Percentiles rank a stretch among this genome's conserved stretches.
These are phyloP conservation scores for Globisporangium lucens DNA, from an alignment of 352 stramenopile genomes.

Conservation along the genomic window DNA sequence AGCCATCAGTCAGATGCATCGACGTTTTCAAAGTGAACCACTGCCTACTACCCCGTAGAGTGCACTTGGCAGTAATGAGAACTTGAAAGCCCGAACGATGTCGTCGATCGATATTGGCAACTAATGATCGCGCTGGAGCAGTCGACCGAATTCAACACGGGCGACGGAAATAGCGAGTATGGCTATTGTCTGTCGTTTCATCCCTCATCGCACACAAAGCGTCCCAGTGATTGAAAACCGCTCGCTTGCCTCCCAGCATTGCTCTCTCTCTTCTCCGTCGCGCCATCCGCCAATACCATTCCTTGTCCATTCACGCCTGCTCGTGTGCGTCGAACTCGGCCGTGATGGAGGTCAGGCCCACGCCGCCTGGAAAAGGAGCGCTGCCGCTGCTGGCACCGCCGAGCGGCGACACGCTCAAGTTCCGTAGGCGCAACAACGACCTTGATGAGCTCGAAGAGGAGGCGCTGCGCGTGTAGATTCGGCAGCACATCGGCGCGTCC, in stretches of 20 bases:
- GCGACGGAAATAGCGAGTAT: neutral
- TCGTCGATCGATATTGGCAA: neutral
- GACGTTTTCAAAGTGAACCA: neutral
- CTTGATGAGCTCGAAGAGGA: constrained; percentile 48
- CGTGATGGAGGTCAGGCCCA: constrained; percentile 26
- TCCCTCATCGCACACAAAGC: neutral
- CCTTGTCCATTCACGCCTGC: neutral
- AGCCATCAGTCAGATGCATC: neutral
- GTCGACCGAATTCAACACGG: neutral
- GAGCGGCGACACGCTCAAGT: constrained; percentile 35
- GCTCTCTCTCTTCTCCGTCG: neutral
- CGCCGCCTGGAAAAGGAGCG: neutral
- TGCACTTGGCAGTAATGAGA: neutral
- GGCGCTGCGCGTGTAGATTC: constrained; percentile 39
- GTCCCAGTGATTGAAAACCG: neutral
- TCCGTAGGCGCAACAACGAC: constrained; percentile 39
- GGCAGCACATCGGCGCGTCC: constrained; percentile 36
- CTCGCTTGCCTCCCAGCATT: neutral
- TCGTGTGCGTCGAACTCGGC: neutral
- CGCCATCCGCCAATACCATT: no score
- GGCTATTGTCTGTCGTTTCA: neutral
- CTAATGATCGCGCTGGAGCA: neutral
- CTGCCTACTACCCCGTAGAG: neutral
- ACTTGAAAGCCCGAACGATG: neutral
- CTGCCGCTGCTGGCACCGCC: constrained; percentile 36